Evolutionary conservation across 768 basidiomycete species (phyloP).

Genomic region (Mycena alexandri): DNA sequence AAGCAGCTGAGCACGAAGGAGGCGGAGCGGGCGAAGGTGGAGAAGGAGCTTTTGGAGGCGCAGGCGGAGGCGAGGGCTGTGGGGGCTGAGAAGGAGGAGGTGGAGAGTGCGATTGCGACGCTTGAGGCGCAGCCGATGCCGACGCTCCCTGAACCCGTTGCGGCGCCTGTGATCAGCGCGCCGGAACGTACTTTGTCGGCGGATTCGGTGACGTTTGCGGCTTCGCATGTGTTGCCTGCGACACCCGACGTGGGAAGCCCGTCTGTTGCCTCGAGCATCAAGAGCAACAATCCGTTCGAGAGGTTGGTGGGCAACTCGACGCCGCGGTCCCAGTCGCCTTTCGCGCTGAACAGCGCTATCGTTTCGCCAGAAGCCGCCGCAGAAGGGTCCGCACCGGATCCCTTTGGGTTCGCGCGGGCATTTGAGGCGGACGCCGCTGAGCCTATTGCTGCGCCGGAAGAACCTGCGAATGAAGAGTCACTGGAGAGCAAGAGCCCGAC

Average conservation of each 20-base stretch:
- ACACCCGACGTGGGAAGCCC: slow-evolving; percentile 75
- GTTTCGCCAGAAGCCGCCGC: slow-evolving; percentile 53
- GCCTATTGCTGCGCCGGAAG: slow-evolving; percentile 18
- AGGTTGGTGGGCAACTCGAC: slow-evolving; percentile 64
- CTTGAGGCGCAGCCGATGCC: slow-evolving; percentile 40
- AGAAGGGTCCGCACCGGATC: slow-evolving; percentile 44
- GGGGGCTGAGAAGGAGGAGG: slow-evolving; percentile 68
- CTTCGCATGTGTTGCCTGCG: slow-evolving; percentile 77
- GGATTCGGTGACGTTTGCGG: slow-evolving; percentile 70
- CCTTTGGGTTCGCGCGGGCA: slow-evolving; percentile 42
- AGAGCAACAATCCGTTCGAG: slow-evolving; percentile 96
- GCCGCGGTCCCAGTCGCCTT: slow-evolving; percentile 71
- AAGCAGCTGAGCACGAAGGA: slow-evolving; percentile 94
- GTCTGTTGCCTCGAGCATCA: slow-evolving; percentile 58
- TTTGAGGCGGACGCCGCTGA: slow-evolving; percentile 39
- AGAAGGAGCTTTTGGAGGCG: slow-evolving; percentile 81
- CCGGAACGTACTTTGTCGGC: slow-evolving; percentile 55
- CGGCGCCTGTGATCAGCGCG: slow-evolving; percentile 25
- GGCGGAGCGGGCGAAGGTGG: slow-evolving; percentile 74
- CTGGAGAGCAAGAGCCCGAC: slow-evolving; percentile 19
- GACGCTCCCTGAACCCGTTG: slow-evolving; percentile 21
- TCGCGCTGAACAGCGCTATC: slow-evolving; percentile 60
- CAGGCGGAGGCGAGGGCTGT: slow-evolving; percentile 63
- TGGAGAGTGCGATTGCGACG: slow-evolving; percentile 64
- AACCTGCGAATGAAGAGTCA: neutral